Percentiles rank a stretch among this genome's conserved stretches.
Evolutionary conservation across 2,329 filamentous ascomycete genomes (phyloP).

Genomic region (Fusarium sp.): DNA sequence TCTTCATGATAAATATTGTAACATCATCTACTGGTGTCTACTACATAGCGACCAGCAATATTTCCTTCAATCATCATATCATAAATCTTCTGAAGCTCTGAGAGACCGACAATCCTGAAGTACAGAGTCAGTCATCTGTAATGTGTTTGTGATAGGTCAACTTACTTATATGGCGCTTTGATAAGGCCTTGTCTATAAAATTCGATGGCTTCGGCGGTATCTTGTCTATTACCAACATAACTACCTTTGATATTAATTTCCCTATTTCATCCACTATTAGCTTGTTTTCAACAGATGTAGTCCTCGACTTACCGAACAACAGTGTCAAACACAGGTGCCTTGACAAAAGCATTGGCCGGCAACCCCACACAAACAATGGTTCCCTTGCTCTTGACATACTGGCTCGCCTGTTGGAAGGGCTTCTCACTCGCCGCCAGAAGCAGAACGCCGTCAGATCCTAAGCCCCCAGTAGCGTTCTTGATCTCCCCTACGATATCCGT

Average conservation of each 20-base stretch:
- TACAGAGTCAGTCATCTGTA: not conserved
- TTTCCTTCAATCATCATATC: slow-evolving; percentile 74
- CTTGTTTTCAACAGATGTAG: too few species aligned
- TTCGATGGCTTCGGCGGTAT: slow-evolving; percentile 85
- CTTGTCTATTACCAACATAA: slow-evolving; percentile 89
- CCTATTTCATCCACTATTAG: slow-evolving; percentile 48
- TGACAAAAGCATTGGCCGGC: slow-evolving; percentile 81
- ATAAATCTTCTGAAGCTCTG: slow-evolving; percentile 79
- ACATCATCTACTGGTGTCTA: slow-evolving; percentile 72
- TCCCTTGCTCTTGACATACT: slow-evolving; percentile 83
- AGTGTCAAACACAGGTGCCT: slow-evolving; percentile 85
- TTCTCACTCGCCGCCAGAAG: slow-evolving; percentile 85
- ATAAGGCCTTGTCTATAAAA: slow-evolving; percentile 85
- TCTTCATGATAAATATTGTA: not conserved
- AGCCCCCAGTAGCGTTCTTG: slow-evolving; percentile 73
- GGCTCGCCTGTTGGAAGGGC: slow-evolving; percentile 90
- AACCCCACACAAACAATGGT: slow-evolving; percentile 86
- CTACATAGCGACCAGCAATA: slow-evolving; percentile 78
- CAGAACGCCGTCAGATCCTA: slow-evolving; percentile 86
- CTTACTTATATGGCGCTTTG: slow-evolving; percentile 79
- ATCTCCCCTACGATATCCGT: slow-evolving; percentile 84
- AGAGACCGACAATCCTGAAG: slow-evolving; percentile 72
- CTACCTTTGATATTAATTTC: slow-evolving; percentile 91
- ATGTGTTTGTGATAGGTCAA: fast-evolving
- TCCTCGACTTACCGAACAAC: slow-evolving; percentile 70